A percentile compares a stretch with the other conserved stretches of the same genome.
Conservation (phyloP, 108 stramenopile genomes). For the Chaetoceros muelleri region DNA sequence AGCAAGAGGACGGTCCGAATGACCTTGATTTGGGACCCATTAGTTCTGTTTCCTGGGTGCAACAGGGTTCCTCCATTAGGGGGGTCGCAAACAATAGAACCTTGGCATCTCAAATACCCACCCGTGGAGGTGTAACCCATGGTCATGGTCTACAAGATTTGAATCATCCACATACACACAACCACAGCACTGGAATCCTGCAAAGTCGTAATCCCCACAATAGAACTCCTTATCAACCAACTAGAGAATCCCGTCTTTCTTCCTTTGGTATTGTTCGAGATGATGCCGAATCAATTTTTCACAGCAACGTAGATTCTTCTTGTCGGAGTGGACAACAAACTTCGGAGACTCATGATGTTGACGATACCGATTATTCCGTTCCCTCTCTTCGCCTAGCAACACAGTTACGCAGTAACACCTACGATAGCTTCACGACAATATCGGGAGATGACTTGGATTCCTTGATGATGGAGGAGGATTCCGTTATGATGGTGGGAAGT, state of each 20-base stretch:
- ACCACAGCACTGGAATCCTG: too few species aligned
- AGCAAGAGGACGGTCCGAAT: too few species aligned
- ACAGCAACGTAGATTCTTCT: neutral
- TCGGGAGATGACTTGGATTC: neutral
- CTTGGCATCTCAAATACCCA: too few species aligned
- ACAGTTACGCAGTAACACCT: conserved; percentile 1
- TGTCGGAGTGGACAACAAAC: neutral
- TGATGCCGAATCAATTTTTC: neutral
- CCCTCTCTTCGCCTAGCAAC: conserved; percentile 18
- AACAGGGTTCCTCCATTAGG: too few species aligned
- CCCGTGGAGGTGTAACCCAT: too few species aligned
- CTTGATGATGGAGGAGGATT: neutral
- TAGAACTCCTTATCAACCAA: too few species aligned
- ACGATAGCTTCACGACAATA: neutral
- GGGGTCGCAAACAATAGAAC: too few species aligned
- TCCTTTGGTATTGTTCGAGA: neutral
- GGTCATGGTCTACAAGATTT: too few species aligned
- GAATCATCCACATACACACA: too few species aligned
- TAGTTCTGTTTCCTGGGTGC: too few species aligned
- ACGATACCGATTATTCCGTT: conserved; percentile 8
- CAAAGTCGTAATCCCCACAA: too few species aligned
- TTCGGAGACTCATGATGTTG: conserved; percentile 3
- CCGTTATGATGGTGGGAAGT: neutral
- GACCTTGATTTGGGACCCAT: too few species aligned
- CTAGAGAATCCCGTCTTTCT: neutral